These are phyloP conservation scores for Penicillium antarcticum DNA, from an alignment of 495 filamentous ascomycete species.

Conservation along the genomic window DNA sequence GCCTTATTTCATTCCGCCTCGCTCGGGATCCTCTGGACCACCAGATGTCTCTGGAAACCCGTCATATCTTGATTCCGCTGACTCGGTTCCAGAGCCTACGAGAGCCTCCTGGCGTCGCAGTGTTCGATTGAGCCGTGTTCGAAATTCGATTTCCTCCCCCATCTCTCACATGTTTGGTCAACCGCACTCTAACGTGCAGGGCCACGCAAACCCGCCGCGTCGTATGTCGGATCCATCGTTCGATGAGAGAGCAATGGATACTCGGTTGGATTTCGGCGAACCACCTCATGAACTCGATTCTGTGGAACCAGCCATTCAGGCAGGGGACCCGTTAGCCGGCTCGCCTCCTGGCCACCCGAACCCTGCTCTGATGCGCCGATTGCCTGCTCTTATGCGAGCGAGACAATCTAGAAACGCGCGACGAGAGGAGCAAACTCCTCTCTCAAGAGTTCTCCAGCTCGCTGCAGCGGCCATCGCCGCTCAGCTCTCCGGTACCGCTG, in stretches of 20 bases:
- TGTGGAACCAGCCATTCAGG: conserved; percentile 30
- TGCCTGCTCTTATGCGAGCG: conserved; percentile 44
- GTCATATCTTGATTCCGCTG: conserved; percentile 22
- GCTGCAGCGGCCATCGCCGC: conserved; percentile 60
- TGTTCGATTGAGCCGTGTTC: conserved; percentile 40
- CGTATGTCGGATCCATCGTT: conserved; percentile 2
- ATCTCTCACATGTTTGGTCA: conserved; percentile 48
- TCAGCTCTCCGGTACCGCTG: conserved; percentile 54
- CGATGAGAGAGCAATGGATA: conserved; percentile 35
- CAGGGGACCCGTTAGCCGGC: conserved; percentile 21
- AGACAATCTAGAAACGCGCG: conserved; percentile 48
- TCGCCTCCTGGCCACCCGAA: conserved; percentile 21
- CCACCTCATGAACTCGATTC: conserved; percentile 43
- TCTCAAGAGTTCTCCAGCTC: conserved; percentile 56
- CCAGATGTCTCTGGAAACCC: conserved; percentile 22
- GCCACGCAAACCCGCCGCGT: conserved; percentile 6
- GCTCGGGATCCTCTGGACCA: conserved; percentile 25
- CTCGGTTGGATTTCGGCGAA: conserved; percentile 39
- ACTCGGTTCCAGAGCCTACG: conserved; percentile 27
- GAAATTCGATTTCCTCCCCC: conserved; percentile 41
- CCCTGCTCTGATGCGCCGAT: conserved; percentile 30
- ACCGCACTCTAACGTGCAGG: conserved; percentile 18
- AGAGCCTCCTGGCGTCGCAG: conserved; percentile 43
- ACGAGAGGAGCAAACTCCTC: conserved; percentile 55
- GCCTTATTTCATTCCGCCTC: conserved; percentile 38